Evolutionary conservation across 2,329 filamentous ascomycete genomes (phyloP), one percentile per base, ranked within the genome.

Genomic region (Fusarium palustre): DNA sequence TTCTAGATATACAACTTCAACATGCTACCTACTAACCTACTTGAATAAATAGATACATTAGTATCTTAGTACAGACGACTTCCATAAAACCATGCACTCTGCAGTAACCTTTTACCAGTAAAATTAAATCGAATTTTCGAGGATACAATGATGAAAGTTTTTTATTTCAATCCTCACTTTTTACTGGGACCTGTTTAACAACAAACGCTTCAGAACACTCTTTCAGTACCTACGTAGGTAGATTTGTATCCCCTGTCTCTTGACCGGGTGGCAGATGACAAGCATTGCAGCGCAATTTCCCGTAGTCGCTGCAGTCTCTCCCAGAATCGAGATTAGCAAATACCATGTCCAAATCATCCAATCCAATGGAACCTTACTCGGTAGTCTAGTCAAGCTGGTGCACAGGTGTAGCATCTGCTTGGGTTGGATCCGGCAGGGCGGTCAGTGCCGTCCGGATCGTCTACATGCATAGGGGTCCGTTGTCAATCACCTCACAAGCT

Each of bases 401-500:
- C 43, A 46, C 43, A 46, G 34, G 48, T 22, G 48, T 16, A 28
- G 15, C 30, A 9, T 39, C 6, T 39, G 53, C 58, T 56, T 72
- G 62, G 69, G 48, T 65, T 65, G 71, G 65, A 65, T 59, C 55
- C 63, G 64, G 69, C 34, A 59, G 56, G 59, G 71, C 71, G 71
- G 71, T 73, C 69, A 71, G 47, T 57, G 55, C 16, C 49, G 28
- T n/a, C 67, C 64, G 59, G 55, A 58, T 61, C 57, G 64, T 54
- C 34, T 66, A 69, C 50, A 52, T 69, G 64, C 66, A 74, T 73
- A 58, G 43, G 46, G 39, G 47, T 49, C 55, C 30, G 50, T 36
- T 13, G 24, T 28, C 22, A 28, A 25, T 52, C 25, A n/a, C n/a
- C 34, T 49, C 46, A 39, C 28, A 30, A 52, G 25, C 5, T 28